These are phyloP conservation scores for Pugionium cornutum DNA, from an alignment of 345 rosid genomes.

Conservation along the genomic window DNA sequence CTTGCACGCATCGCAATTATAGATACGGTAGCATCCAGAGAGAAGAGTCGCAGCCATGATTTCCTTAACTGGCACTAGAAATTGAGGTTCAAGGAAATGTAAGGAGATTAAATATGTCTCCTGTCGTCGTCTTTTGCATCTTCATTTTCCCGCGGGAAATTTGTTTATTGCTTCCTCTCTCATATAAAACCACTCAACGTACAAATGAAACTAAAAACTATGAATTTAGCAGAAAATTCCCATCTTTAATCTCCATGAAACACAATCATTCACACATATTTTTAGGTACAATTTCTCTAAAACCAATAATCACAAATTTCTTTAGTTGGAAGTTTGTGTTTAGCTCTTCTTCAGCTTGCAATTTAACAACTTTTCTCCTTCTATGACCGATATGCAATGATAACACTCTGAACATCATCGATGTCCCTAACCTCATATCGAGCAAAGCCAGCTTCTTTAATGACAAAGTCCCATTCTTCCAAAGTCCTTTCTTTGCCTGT, in stretches of 20 bases:
- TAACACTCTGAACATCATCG: constrained; percentile 47
- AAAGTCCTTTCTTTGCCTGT: constrained; percentile 65
- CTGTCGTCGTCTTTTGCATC: constrained; percentile 16
- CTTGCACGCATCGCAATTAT: constrained; percentile 29
- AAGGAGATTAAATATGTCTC: constrained; percentile 9
- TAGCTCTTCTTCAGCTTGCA: no score
- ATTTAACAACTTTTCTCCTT: no score
- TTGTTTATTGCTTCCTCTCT: not conserved
- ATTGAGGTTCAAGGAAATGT: constrained; percentile 2
- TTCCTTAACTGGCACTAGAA: not conserved
- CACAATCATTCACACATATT: no score
- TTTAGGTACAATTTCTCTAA: no score
- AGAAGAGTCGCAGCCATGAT: constrained; percentile 42
- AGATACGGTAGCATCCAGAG: constrained; percentile 32
- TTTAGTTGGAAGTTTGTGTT: no score
- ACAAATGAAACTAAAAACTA: no score
- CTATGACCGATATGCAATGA: constrained; percentile 50
- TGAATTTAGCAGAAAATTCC: no score
- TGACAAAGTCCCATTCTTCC: constrained; percentile 64
- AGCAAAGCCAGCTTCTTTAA: constrained; percentile 58
- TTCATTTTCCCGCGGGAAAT: constrained; percentile 41
- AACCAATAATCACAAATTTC: no score
- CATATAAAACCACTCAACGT: not conserved
- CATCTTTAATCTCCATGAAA: no score
- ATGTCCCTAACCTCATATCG: constrained; percentile 45